A percentile compares a stretch with the other conserved stretches of the same genome.
Evolutionary conservation across 176 grass and related monocot genomes (phyloP).

Genomic region (Secale cereale): DNA sequence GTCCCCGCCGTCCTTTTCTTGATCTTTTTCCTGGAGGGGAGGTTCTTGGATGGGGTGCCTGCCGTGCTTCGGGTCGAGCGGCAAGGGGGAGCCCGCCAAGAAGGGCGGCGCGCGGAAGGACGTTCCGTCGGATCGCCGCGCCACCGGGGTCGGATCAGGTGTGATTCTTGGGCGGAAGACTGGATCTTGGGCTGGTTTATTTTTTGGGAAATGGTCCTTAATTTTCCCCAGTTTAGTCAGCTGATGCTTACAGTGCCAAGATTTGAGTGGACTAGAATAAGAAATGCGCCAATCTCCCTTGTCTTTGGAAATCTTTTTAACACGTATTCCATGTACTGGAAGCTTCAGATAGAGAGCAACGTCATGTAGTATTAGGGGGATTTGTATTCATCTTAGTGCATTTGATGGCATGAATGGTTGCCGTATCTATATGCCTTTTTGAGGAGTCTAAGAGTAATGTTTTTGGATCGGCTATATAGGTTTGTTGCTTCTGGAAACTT

Average conservation of each 20-base stretch:
- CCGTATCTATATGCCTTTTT: neutral
- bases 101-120: slow-evolving; percentile 46
- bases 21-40: neutral
- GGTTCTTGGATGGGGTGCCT: slow-evolving; percentile 78
- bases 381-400: slow-evolving; percentile 5
- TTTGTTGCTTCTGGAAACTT: neutral
- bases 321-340: slow-evolving; percentile 11
- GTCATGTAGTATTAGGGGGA: neutral
- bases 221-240: neutral
- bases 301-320: neutral
- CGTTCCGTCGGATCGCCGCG: slow-evolving; percentile 31
- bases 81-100: slow-evolving; percentile 44
- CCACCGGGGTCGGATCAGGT: slow-evolving; percentile 62
- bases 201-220: slow-evolving; percentile 15
- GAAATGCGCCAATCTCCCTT: neutral
- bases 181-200: slow-evolving; percentile 35
- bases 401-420: neutral
- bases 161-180: slow-evolving; percentile 17
- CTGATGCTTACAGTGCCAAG: neutral
- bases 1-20: slow-evolving; percentile 21
- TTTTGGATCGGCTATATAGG: neutral
- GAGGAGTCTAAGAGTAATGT: neutral
- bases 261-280: slow-evolving; percentile 17
- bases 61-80: slow-evolving; percentile 69
- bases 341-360: slow-evolving; percentile 8